A percentile compares a stretch with the other conserved stretches of the same genome.
These are phyloP conservation scores for Chlamydomonas sphaeroides DNA, from an alignment of 139 green algal genomes.

Conservation along the genomic window DNA sequence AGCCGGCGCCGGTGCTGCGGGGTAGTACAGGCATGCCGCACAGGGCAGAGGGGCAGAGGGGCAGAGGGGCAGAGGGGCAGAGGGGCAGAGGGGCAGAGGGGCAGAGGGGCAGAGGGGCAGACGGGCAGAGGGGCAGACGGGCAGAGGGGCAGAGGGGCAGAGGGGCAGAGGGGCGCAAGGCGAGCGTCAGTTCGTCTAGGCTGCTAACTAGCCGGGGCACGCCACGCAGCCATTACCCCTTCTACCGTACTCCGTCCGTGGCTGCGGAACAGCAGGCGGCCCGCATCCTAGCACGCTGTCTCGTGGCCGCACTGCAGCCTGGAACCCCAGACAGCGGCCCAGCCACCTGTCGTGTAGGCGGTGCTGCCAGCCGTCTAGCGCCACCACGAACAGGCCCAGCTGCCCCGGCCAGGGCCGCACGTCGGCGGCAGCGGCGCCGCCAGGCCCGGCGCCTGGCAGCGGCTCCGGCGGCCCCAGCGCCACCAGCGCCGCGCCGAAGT, in stretches of 20 bases:
- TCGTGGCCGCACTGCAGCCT: background rate
- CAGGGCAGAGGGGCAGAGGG: background rate
- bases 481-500: constrained; percentile 26
- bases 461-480: background rate
- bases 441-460: background rate
- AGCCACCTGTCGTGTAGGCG: background rate
- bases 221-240: too few relatives aligned
- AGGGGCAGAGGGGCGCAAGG: too few relatives aligned
- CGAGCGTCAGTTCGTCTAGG: too few relatives aligned
- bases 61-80: background rate
- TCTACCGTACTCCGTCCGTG: too few relatives aligned
- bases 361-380: constrained; percentile 40
- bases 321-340: background rate
- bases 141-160: too few relatives aligned
- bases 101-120: too few relatives aligned
- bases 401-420: background rate
- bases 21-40: too few relatives aligned
- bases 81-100: too few relatives aligned
- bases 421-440: background rate
- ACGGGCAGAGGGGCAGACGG: too few relatives aligned
- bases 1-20: background rate
- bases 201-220: too few relatives aligned
- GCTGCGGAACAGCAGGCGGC: background rate
- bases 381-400: constrained; percentile 17
- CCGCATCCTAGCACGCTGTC: background rate